Percentiles rank a stretch among this genome's conserved stretches.
Evolutionary conservation across 495 filamentous ascomycete species (phyloP).

Genomic region (Penicillium subrubescens): DNA sequence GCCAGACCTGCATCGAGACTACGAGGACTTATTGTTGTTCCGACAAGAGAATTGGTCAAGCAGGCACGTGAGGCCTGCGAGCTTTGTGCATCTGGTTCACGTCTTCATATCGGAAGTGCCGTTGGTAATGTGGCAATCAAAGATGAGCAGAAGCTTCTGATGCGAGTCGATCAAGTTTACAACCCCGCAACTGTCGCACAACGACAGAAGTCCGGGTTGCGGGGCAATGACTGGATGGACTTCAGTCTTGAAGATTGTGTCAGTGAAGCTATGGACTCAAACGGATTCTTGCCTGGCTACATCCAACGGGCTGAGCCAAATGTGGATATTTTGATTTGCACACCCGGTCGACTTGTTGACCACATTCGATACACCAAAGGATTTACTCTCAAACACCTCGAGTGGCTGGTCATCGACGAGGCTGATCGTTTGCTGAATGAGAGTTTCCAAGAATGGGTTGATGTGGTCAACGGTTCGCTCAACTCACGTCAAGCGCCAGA

Average conservation of each 20-base stretch:
- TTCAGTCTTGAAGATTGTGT: slow-evolving; percentile 49
- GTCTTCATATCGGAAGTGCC: slow-evolving; percentile 76
- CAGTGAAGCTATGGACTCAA: slow-evolving; percentile 40
- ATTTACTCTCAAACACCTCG: slow-evolving; percentile 75
- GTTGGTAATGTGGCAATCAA: slow-evolving; percentile 77
- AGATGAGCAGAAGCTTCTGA: slow-evolving; percentile 69
- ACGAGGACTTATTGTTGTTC: slow-evolving; percentile 79
- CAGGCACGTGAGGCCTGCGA: slow-evolving; percentile 77
- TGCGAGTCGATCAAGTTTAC: slow-evolving; percentile 63
- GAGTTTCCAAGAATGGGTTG: slow-evolving; percentile 90
- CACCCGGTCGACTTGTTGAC: slow-evolving; percentile 89
- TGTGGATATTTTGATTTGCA: slow-evolving; percentile 88
- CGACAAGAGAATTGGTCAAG: slow-evolving; percentile 84
- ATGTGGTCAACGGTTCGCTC: slow-evolving; percentile 66
- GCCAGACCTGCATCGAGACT: slow-evolving; percentile 60
- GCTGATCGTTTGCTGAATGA: slow-evolving; percentile 90
- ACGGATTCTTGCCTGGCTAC: slow-evolving; percentile 57
- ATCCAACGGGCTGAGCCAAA: slow-evolving; percentile 64
- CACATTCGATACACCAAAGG: slow-evolving; percentile 85
- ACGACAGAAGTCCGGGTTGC: slow-evolving; percentile 39
- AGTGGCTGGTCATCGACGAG: slow-evolving; percentile 94
- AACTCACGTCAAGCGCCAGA: slow-evolving; percentile 51
- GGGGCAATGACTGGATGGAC: slow-evolving; percentile 49
- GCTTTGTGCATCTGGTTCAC: slow-evolving; percentile 62
- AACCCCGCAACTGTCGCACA: slow-evolving; percentile 55